Evolutionary conservation across 2,329 filamentous ascomycete genomes (phyloP).

Genomic region (Ascochyta lentis): DNA sequence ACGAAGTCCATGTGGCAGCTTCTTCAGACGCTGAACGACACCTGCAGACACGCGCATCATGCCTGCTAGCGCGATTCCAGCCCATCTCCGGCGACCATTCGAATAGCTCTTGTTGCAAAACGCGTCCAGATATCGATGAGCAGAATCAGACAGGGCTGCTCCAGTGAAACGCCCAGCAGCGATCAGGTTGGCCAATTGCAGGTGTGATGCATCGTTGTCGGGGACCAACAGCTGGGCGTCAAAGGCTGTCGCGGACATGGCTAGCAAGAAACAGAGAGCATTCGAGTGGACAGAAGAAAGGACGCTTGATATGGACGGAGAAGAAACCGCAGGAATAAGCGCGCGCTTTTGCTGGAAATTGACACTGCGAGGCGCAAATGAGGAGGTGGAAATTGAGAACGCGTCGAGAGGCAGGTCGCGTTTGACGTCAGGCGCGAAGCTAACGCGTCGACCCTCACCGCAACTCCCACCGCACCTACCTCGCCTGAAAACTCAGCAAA

Average conservation of each 20-base stretch:
- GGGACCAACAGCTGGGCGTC: slow-evolving; percentile 29
- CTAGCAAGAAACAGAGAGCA: slow-evolving; percentile 5
- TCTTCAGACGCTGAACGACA: slow-evolving; percentile 26
- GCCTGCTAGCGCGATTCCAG: slow-evolving; percentile 37
- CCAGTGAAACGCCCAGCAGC: slow-evolving; percentile 18
- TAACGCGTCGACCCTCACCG: slow-evolving; percentile 19
- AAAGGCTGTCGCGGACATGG: slow-evolving; percentile 26
- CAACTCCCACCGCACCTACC: slow-evolving; percentile 10
- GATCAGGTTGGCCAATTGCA: slow-evolving; percentile 26
- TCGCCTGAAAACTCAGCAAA: slow-evolving; percentile 4
- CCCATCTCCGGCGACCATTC: slow-evolving; percentile 36
- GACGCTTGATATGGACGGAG: slow-evolving; percentile 1
- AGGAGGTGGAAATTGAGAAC: slow-evolving; percentile 14
- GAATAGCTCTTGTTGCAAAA: slow-evolving; percentile 34
- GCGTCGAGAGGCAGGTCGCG: slow-evolving; percentile 13
- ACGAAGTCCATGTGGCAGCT: slow-evolving; percentile 15
- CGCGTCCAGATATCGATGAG: slow-evolving; percentile 33
- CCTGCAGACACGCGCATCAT: slow-evolving; percentile 31
- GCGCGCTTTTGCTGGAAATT: slow-evolving; percentile 13
- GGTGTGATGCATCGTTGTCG: slow-evolving; percentile 29
- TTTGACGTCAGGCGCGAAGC: slow-evolving; percentile 30
- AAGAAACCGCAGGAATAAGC: slow-evolving; percentile 8
- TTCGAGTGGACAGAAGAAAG: slow-evolving; percentile 6
- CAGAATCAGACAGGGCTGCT: slow-evolving; percentile 18
- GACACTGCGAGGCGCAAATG: slow-evolving; percentile 12